These are phyloP conservation scores for Somion occarium DNA, from an alignment of 1,284 basidiomycete species.

Conservation along the genomic window DNA sequence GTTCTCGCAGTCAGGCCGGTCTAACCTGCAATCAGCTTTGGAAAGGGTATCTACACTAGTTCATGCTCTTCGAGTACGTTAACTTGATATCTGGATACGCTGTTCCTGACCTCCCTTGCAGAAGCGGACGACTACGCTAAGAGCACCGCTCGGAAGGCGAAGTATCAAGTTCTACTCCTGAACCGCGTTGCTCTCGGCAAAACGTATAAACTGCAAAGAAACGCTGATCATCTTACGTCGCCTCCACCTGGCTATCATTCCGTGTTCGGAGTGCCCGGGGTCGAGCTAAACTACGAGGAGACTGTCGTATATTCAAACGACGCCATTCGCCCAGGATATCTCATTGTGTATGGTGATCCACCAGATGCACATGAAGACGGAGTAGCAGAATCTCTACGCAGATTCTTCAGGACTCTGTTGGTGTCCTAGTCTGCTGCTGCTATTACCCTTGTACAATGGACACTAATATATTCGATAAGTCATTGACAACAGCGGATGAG, in stretches of 20 bases:
- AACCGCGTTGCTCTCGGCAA: constrained; percentile 59
- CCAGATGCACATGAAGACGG: not conserved
- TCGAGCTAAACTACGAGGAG: constrained; percentile 19
- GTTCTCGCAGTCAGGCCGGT: no score
- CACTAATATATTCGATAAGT: constrained; percentile 2
- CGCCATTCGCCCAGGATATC: constrained; percentile 16
- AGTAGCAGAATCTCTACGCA: constrained; percentile 1
- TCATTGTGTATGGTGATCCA: constrained; percentile 13
- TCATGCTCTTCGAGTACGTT: constrained; percentile 54
- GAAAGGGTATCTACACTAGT: constrained; percentile 57
- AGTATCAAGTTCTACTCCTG: constrained; percentile 43
- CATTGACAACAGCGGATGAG: not conserved
- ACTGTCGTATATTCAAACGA: constrained; percentile 18
- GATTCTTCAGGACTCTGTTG: constrained; percentile 8
- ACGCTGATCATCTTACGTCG: constrained; percentile 38
- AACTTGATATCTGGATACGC: constrained; percentile 4
- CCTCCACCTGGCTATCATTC: constrained; percentile 54
- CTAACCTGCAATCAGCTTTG: no score
- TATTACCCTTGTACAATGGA: not conserved
- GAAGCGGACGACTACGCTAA: constrained; percentile 57
- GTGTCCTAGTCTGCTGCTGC: not conserved
- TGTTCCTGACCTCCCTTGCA: constrained; percentile 21
- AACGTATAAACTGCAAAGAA: constrained; percentile 41
- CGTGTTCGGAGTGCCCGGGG: constrained; percentile 32
- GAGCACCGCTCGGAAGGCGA: constrained; percentile 34